Base-by-base conservation (phyloP, 139 green algal genomes). In the Micractinium conductrix region DNA sequence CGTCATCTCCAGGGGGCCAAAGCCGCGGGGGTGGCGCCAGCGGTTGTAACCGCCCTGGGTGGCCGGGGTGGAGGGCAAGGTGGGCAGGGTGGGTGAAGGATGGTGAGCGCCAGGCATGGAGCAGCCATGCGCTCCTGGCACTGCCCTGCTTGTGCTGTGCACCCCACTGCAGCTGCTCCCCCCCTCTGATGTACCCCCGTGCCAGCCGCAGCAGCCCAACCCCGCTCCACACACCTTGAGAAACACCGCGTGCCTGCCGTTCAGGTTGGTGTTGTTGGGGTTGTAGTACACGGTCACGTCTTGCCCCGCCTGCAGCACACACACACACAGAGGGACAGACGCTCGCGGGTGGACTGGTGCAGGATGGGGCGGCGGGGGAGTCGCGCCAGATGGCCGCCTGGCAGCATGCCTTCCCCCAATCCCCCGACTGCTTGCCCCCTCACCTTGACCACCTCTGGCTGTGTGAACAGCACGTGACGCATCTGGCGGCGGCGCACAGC, bases 211-310 rank as follows among this genome's bases (percentile, higher is more conserved):
- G 53, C 53, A 62, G 53, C 24, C 60, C 22, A 37, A 45, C 38
- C 38, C 24, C 42, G 8, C 24, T 10, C 26, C 60, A 28, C 81
- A 86, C 53, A n/a, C n/a, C n/a, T 81, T 75, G 45, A 96, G 81
- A 60, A 80, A 95, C 33, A 96, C 85, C 35, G 79, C 37, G 53
- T 85, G 22, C 38, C 74, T 58, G 28, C 90, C 93, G 16, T 84
- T 79, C 63, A 98, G 88, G 22, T 87, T 78, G 1, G 93, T 95
- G 91, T 93, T 92, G 68, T 85, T 38, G 21, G 94, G 92, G 89
- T 96, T 95, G 89, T 97, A 97, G 72, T 83, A 90, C 16, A 97
- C 65, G 28, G 37, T 93, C 19, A 94, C 74, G 38, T 86, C 48
- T 35, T 93, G 14, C 9, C 91, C 90, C 19, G 89, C 78, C 78